A percentile compares a stretch with the other conserved stretches of the same genome.
phyloP scores from a whole-genome alignment of 2,329 filamentous ascomycete species.

The Alternaria metachromatica region DNA sequence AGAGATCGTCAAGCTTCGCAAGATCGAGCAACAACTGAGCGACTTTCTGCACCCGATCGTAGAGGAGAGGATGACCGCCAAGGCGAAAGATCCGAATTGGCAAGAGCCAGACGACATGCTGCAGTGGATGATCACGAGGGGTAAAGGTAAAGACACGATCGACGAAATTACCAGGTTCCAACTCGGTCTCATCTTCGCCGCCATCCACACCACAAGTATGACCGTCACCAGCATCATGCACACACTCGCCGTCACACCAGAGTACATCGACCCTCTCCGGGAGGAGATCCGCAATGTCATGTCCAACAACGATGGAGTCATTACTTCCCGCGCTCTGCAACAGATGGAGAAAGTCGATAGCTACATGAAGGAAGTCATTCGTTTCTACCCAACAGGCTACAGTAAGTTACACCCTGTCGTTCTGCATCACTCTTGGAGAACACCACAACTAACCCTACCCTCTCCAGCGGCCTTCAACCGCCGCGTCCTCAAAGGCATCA shows the following conservation, averaged over 20 bases:
- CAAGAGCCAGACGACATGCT: constrained; percentile 48
- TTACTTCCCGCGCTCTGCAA: constrained; percentile 40
- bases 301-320: constrained; percentile 41
- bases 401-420: constrained; percentile 16
- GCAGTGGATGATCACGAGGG: constrained; percentile 45
- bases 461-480: constrained; percentile 55
- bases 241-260: constrained; percentile 41
- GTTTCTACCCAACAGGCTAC: constrained; percentile 30
- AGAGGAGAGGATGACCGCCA: constrained; percentile 26
- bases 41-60: constrained; percentile 35
- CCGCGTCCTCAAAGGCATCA: constrained; percentile 59
- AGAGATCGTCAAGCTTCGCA: constrained; percentile 28
- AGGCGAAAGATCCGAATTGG: constrained; percentile 36
- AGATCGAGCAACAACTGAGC: constrained; percentile 21
- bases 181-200: constrained; percentile 37
- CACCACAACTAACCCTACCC: not conserved
- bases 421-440: not conserved
- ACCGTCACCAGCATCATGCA: constrained; percentile 39
- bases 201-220: constrained; percentile 41
- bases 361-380: constrained; percentile 46
- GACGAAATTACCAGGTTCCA: constrained; percentile 20
- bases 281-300: constrained; percentile 51
- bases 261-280: constrained; percentile 52
- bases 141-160: constrained; percentile 7
- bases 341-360: constrained; percentile 46